These are phyloP conservation scores for Aspergillus nanangensis DNA, from an alignment of 495 filamentous ascomycete genomes.

Conservation along the genomic window DNA sequence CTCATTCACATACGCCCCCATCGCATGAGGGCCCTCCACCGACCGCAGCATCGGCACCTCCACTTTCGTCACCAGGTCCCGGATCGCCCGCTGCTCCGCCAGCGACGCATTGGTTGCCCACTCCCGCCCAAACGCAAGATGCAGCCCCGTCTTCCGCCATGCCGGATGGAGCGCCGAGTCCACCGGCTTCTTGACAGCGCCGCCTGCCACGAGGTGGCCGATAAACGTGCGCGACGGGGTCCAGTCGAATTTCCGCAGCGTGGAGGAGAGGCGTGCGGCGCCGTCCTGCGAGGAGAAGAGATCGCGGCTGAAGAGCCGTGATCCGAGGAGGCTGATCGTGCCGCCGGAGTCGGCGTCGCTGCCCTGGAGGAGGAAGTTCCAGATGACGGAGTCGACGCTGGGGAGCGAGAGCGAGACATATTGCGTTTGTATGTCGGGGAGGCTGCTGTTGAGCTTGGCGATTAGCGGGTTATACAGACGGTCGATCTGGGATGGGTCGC, in stretches of 20 bases:
- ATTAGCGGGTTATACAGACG: no score
- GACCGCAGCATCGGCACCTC: not conserved
- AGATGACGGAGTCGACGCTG: no score
- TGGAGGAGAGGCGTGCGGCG: not conserved
- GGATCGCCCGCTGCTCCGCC: not conserved
- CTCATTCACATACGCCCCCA: slow-evolving; percentile 39
- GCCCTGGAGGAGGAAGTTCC: no score
- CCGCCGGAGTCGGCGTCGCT: no score
- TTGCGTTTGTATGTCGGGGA: no score
- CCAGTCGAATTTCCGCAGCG: not conserved
- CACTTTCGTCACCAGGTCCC: slow-evolving; percentile 5
- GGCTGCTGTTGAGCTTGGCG: no score
- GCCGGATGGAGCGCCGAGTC: not conserved
- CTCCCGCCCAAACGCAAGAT: not conserved
- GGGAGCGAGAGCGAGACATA: no score
- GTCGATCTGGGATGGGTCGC: no score
- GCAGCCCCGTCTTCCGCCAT: not conserved
- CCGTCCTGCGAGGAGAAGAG: not conserved
- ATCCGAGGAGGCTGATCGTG: no score
- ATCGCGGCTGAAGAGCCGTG: no score
- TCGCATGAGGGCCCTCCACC: not conserved
- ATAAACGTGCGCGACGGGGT: not conserved
- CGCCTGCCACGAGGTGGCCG: not conserved
- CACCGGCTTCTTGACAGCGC: not conserved
- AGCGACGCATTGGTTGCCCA: no score